Conservation (phyloP, 768 basidiomycete species). For the Collybia sordida region DNA sequence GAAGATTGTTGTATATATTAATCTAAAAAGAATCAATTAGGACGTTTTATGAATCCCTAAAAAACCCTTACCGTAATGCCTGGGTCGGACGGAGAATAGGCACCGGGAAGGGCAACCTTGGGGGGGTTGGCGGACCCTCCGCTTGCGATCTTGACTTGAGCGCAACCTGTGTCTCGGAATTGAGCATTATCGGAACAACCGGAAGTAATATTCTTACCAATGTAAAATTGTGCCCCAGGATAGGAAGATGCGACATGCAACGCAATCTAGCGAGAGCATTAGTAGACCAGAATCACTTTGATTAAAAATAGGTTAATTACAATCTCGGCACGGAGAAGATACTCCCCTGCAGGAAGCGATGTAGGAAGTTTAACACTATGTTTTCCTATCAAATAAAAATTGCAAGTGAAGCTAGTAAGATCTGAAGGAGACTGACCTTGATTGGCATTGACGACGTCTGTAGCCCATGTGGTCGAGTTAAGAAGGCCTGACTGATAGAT, state of each 20-base stretch:
- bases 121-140: conserved; percentile 47
- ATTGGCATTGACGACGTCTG: conserved; percentile 49
- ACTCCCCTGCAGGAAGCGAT: conserved; percentile 46
- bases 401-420: not conserved
- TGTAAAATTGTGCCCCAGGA: conserved; percentile 52
- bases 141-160: conserved; percentile 45
- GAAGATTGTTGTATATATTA: conserved; percentile 58
- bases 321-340: conserved; percentile 47
- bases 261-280: conserved; percentile 19
- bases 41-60: not conserved
- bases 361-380: conserved; percentile 42
- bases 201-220: conserved; percentile 23
- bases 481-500: conserved; percentile 49
- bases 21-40: conserved; percentile 20
- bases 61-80: conserved; percentile 41
- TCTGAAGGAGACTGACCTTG: conserved; percentile 18
- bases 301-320: conserved; percentile 22
- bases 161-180: conserved; percentile 33
- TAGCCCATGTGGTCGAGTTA: conserved; percentile 44
- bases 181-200: not conserved
- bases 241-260: conserved; percentile 40
- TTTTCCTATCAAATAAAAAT: conserved; percentile 28
- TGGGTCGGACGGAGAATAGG: conserved; percentile 45
- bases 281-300: not conserved
- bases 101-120: conserved; percentile 48